Evolutionary conservation across 352 stramenopile species (phyloP), one percentile per base, ranked within the genome.

Genomic region (Vaucheria bursata): DNA sequence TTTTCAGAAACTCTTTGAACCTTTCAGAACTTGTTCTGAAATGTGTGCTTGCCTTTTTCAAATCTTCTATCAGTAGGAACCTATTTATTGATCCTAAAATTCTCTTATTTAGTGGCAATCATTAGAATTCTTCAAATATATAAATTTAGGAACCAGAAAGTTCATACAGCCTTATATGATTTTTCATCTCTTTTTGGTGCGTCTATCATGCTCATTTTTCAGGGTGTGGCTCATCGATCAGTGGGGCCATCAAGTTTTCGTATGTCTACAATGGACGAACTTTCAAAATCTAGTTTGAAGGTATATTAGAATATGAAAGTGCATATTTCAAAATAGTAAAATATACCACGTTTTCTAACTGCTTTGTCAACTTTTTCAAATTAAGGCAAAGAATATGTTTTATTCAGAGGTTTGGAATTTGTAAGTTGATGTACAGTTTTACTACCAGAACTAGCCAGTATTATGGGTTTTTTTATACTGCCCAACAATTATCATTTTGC

Each of bases 211-310:
- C n/a, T n/a, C n/a, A n/a, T n/a, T n/a, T n/a, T n/a, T n/a, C 73
- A 34, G 72, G 40, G 71, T 40, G 1, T 78, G 37, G 33, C 5
- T 29, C 72, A 74, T 39, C 37, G 72, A 32, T 49, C 3, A n/a
- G 49, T 74, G 45, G 32, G 50, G 1, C 69, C 69, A 33, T 68
- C 69, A 38, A 74, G 33, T 4, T 69, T 74, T 4, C 5, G 69
- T 32, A 12, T 74, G 31, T 29, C 29, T 38, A 52, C 69, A 3
- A 25, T 35, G 35, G 69, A 74, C 35, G 33, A 65, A 4, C 12
- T 1, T 12, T 1, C 31, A 7, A 34, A 25, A 69, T 6, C 5
- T 5, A 4, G 5, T 5, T 25, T 69, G 4, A 69, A 33, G 59
- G 59, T 69, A 38, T 12, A 50, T 12, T 12, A 50, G 5, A 50